Evolutionary conservation across 2,329 filamentous ascomycete genomes (phyloP), one percentile per base, ranked within the genome.

Genomic region (Claviceps cyperi): DNA sequence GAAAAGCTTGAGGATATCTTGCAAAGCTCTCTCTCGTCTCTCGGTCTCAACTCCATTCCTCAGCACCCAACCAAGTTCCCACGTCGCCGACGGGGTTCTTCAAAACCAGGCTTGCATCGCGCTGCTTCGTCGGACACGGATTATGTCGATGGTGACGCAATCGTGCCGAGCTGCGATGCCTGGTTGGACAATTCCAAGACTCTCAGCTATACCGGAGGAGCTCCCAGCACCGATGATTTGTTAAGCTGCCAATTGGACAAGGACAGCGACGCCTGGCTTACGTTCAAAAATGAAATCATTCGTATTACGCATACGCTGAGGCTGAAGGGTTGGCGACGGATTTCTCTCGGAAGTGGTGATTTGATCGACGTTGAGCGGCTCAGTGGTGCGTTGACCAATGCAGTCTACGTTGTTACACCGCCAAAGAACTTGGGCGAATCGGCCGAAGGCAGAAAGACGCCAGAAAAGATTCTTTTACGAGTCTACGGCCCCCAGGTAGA

Each of bases 401-500:
- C 91, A 11, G 90, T 98, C 37, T 98, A 97, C 62, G 89, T 95
- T 47, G 89, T 97, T 21, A 84, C 81, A 1, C 90, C 91, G 1
- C 90, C 91, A 0, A 70, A 77, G 39, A 73, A 84, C 37, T 57
- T 89, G 11, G 54, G 58, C 59, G 50, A 64, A 32, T 32, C 28
- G 56, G 24, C 58, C 48, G 69, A 55, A 11, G 64, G 69, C 47
- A 75, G 68, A 59, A 75, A 69, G 54, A 61, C 57, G 21, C 77
- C 77, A 0, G 64, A 67, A 3, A 95, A 94, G 65, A 72, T 98
- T 2, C 75, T 98, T 0, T 74, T 98, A 17, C 84, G 92, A 39
- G 84, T 98, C 52, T 98, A 98, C 59, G 92, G 92, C 0, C 89
- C 91, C 0, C 87, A 97, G 60, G 91, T 94, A 2, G 91, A 95